These are phyloP conservation scores for Amorphotheca resinae DNA, from an alignment of 495 filamentous ascomycete genomes.

Conservation along the genomic window DNA sequence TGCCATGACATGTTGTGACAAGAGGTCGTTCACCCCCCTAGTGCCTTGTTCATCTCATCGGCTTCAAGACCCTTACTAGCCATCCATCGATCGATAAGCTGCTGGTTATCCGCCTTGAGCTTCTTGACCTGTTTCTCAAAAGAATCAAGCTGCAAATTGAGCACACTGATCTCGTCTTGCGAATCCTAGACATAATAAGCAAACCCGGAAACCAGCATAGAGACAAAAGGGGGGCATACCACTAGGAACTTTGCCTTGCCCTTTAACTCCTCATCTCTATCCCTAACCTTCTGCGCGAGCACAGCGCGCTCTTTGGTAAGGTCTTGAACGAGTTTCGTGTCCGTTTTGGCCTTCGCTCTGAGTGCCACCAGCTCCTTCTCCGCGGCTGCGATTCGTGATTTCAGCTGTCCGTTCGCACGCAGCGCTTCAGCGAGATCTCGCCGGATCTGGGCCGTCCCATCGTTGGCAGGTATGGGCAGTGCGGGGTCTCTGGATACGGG, in stretches of 20 bases:
- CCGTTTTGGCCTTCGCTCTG: constrained; percentile 39
- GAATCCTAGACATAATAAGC: constrained; percentile 43
- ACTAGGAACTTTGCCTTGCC: constrained; percentile 73
- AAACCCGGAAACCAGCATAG: not conserved
- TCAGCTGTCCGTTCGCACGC: constrained; percentile 53
- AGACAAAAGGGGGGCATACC: constrained; percentile 28
- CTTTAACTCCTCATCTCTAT: constrained; percentile 73
- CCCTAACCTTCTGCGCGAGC: constrained; percentile 51
- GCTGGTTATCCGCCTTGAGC: constrained; percentile 71
- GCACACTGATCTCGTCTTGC: constrained; percentile 77
- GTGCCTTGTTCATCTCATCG: constrained; percentile 65
- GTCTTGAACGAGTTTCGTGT: constrained; percentile 43
- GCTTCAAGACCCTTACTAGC: constrained; percentile 71
- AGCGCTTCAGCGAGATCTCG: constrained; percentile 64
- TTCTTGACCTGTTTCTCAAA: constrained; percentile 56
- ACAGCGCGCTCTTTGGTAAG: constrained; percentile 50
- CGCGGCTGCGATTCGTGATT: constrained; percentile 43
- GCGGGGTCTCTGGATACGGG: constrained; percentile 19
- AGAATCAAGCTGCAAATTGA: constrained; percentile 82
- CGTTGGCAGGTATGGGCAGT: constrained; percentile 19
- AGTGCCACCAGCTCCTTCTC: constrained; percentile 49
- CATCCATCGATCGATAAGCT: constrained; percentile 88
- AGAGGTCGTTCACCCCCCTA: constrained; percentile 7
- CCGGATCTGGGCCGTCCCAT: constrained; percentile 36
- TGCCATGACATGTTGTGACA: too few relatives aligned